Evolutionary conservation across 306 rosid species (phyloP).

Genomic region (Comarum palustre): DNA sequence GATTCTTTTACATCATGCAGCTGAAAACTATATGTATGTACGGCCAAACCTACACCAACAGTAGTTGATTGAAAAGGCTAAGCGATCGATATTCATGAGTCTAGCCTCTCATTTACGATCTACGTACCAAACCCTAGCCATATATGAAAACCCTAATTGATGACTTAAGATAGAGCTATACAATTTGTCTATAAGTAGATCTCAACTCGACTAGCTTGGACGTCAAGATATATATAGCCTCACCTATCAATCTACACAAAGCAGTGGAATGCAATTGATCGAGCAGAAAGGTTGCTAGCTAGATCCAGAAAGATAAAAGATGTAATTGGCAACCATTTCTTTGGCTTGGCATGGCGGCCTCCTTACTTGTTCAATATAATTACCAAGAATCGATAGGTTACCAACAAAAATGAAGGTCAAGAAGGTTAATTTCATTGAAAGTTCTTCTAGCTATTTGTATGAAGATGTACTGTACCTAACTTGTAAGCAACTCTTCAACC

Average conservation of each 20-base stretch:
- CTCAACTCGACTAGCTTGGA: neutral
- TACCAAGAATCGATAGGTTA: neutral
- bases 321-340: neutral
- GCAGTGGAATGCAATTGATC: neutral
- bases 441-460: constrained; percentile 12
- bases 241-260: neutral
- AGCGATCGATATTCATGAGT: neutral
- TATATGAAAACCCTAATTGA: neutral
- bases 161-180: neutral
- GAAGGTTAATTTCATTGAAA: neutral
- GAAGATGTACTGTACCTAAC: constrained; percentile 40
- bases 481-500: constrained; percentile 27
- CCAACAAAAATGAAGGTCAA: neutral
- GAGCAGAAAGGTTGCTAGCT: constrained; percentile 7
- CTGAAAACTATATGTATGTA: neutral
- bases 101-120: neutral
- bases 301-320: neutral
- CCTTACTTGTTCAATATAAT: neutral
- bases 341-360: neutral
- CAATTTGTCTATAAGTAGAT: neutral
- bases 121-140: neutral
- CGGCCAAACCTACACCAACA: neutral
- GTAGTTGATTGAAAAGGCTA: neutral
- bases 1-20: neutral
- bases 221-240: neutral